Percentiles rank a stretch among this genome's conserved stretches.
These are phyloP conservation scores for Tillandsia leiboldiana DNA, from an alignment of 176 grass and related monocot genomes.

Conservation along the genomic window DNA sequence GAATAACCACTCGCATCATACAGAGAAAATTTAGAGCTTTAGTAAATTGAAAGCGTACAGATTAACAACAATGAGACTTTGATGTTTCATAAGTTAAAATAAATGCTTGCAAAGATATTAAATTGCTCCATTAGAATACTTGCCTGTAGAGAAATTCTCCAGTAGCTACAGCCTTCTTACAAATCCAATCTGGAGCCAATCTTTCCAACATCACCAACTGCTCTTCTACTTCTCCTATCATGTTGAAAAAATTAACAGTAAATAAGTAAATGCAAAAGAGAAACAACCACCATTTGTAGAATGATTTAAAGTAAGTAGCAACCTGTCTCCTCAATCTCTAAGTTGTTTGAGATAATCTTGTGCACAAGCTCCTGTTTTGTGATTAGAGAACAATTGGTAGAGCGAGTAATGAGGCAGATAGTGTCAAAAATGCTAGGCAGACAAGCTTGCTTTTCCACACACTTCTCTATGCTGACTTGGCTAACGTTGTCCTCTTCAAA, in stretches of 20 bases:
- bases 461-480: conserved; percentile 4
- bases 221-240: conserved; percentile 72
- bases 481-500: conserved; percentile 13
- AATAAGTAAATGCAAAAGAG: background rate
- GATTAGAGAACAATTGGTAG: conserved; percentile 54
- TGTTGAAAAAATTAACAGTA: conserved; percentile 1
- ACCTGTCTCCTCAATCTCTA: conserved; percentile 84
- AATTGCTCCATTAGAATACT: conserved; percentile 17
- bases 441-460: conserved; percentile 37
- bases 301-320: conserved; percentile 4
- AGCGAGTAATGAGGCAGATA: conserved; percentile 51
- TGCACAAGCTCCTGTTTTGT: conserved; percentile 89
- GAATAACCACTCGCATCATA: background rate
- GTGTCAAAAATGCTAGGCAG: conserved; percentile 62
- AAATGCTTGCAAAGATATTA: background rate
- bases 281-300: background rate
- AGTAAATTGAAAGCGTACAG: too few species aligned
- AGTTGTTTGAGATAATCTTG: conserved; percentile 75
- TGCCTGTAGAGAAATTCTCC: conserved; percentile 81
- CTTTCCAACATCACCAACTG: conserved; percentile 63
- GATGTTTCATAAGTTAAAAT: background rate
- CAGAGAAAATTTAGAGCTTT: background rate
- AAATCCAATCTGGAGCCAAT: conserved; percentile 71
- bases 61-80: background rate
- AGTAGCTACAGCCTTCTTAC: conserved; percentile 38